Percentiles rank a stretch among this genome's conserved stretches.
phyloP scores from a whole-genome alignment of 2,329 filamentous ascomycete species.

The Mycogone perniciosa region DNA sequence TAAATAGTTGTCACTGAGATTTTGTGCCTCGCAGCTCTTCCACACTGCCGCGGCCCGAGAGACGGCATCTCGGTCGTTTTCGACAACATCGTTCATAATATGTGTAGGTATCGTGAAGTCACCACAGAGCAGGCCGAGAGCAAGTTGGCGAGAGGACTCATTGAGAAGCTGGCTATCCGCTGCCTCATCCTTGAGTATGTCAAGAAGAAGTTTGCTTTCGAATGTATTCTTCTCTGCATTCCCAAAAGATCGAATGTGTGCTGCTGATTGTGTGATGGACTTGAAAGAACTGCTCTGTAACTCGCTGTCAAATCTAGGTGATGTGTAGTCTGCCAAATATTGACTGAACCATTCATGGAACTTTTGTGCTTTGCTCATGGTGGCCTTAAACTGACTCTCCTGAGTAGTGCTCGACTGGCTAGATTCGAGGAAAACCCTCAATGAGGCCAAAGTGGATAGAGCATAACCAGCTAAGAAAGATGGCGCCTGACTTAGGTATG shows the following conservation, averaged over 20 bases:
- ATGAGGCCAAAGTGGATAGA: conserved; percentile 70
- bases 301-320: conserved; percentile 42
- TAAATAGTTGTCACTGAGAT: conserved; percentile 62
- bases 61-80: conserved; percentile 57
- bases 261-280: conserved; percentile 62
- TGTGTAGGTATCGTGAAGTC: conserved; percentile 56
- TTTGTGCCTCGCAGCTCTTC: conserved; percentile 63
- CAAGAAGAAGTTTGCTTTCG: conserved; percentile 75
- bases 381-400: conserved; percentile 72
- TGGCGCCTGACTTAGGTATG: conserved; percentile 58
- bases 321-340: conserved; percentile 59
- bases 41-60: conserved; percentile 62
- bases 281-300: conserved; percentile 52
- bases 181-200: conserved; percentile 68
- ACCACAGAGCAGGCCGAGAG: conserved; percentile 66
- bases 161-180: conserved; percentile 60
- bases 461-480: conserved; percentile 77
- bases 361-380: conserved; percentile 64
- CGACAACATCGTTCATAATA: conserved; percentile 57
- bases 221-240: conserved; percentile 62
- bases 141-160: conserved; percentile 60
- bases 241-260: conserved; percentile 59
- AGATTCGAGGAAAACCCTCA: conserved; percentile 68
- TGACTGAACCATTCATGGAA: conserved; percentile 76
- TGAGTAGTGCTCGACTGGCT: conserved; percentile 76